These are phyloP conservation scores for Ochetophila trinervis DNA, from an alignment of 306 rosid species.

Conservation along the genomic window DNA sequence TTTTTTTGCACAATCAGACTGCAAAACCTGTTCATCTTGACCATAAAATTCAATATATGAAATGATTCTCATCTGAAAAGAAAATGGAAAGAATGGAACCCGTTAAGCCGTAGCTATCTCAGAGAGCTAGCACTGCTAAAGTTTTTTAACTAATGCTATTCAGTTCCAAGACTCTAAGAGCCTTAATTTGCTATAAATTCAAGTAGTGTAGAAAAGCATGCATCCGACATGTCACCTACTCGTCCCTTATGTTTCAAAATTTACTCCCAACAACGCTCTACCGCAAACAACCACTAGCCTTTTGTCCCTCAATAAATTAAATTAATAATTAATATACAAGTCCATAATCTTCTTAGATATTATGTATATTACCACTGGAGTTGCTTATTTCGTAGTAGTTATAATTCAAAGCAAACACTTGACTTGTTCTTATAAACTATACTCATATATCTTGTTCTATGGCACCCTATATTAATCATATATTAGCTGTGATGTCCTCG, in stretches of 20 bases:
- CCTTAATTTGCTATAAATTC: not conserved
- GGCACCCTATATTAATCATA: not conserved
- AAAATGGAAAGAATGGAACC: no score
- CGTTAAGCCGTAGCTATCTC: no score
- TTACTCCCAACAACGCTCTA: not conserved
- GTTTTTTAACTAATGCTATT: not conserved
- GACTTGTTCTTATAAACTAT: not conserved
- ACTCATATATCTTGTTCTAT: not conserved
- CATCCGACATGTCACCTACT: conserved; percentile 4
- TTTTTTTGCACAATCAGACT: no score
- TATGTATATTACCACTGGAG: not conserved
- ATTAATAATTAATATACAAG: not conserved
- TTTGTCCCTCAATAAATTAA: not conserved
- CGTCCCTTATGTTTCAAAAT: not conserved
- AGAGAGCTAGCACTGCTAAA: no score
- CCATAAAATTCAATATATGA: no score
- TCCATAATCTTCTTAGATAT: not conserved
- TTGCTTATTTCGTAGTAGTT: not conserved
- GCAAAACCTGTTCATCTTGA: no score
- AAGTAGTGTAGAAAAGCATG: not conserved
- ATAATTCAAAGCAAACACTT: not conserved
- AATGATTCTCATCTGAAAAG: no score
- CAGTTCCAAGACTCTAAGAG: not conserved
- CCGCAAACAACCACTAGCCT: not conserved
- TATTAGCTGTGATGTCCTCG: conserved; percentile 4